Evolutionary conservation across 139 green algal genomes (phyloP).

Genomic region (Yamagishiella unicocca): DNA sequence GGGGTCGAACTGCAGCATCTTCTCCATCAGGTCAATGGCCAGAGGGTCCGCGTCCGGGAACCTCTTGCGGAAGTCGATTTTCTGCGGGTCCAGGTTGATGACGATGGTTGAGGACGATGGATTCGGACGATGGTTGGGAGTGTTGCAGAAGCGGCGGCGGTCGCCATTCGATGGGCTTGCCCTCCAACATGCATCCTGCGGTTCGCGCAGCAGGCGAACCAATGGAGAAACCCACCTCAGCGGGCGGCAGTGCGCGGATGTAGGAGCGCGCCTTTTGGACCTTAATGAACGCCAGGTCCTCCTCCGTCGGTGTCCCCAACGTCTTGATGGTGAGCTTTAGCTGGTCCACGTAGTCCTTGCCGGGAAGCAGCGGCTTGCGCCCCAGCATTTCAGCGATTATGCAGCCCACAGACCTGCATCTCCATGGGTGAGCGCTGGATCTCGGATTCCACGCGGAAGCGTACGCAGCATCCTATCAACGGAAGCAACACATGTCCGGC

Average conservation of each 20-base stretch:
- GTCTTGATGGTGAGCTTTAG: constrained; percentile 93
- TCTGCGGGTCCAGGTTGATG: too few species aligned
- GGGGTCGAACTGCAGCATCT: constrained; percentile 95
- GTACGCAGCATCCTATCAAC: too few species aligned
- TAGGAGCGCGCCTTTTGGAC: constrained; percentile 86
- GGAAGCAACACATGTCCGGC: too few species aligned
- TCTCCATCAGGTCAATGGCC: constrained; percentile 89
- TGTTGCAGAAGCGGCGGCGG: too few species aligned
- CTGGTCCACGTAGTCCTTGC: constrained; percentile 96
- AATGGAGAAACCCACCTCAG: too few species aligned
- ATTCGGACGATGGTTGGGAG: too few species aligned
- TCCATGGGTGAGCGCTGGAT: too few species aligned
- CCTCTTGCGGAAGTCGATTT: constrained; percentile 64
- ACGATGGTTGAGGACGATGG: too few species aligned
- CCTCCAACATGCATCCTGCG: too few species aligned
- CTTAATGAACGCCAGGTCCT: constrained; percentile 93
- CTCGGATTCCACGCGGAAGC: too few species aligned
- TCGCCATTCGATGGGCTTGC: too few species aligned
- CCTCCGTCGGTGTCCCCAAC: constrained; percentile 90
- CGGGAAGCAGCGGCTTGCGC: constrained; percentile 86
- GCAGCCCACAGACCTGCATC: constrained; percentile 87
- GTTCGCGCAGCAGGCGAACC: too few species aligned
- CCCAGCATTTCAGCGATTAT: constrained; percentile 95
- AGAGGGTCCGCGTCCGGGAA: constrained; percentile 82
- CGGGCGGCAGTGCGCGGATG: constrained; percentile 78